These are phyloP conservation scores for Afroboletus lepidellus DNA, from an alignment of 1,284 basidiomycete species.

Conservation along the genomic window DNA sequence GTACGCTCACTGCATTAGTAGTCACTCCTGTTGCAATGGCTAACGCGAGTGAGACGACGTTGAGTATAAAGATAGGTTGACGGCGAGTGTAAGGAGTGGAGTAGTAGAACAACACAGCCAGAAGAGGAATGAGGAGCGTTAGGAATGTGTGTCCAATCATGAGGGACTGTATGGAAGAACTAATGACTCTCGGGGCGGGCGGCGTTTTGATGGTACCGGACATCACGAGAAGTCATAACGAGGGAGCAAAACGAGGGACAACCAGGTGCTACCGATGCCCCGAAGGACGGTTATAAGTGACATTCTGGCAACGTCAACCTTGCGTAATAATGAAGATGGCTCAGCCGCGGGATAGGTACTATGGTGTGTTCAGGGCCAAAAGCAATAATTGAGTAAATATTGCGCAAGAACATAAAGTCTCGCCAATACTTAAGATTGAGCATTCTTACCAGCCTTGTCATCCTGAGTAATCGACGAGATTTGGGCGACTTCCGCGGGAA, in stretches of 20 bases:
- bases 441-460: too few relatives aligned
- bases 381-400: too few relatives aligned
- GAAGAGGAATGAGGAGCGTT: slow-evolving; percentile 23
- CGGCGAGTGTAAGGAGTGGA: slow-evolving; percentile 24
- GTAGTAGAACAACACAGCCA: slow-evolving; percentile 23
- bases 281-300: too few relatives aligned
- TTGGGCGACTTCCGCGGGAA: too few relatives aligned
- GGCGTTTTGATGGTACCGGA: neutral
- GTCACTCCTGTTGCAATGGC: slow-evolving; percentile 8
- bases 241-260: neutral
- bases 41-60: slow-evolving; percentile 9
- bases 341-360: too few relatives aligned
- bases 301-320: too few relatives aligned
- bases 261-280: too few relatives aligned
- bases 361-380: too few relatives aligned
- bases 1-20: slow-evolving; percentile 4
- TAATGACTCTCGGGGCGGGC: neutral
- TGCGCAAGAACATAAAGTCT: too few relatives aligned
- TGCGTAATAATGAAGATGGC: too few relatives aligned
- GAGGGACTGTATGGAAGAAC: slow-evolving; percentile 4
- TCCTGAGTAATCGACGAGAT: too few relatives aligned
- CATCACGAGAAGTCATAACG: neutral
- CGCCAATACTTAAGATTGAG: too few relatives aligned
- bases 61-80: slow-evolving; percentile 29
- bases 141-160: slow-evolving; percentile 20